These are phyloP conservation scores for Luvunga scandens DNA, from an alignment of 345 rosid genomes.

Conservation along the genomic window DNA sequence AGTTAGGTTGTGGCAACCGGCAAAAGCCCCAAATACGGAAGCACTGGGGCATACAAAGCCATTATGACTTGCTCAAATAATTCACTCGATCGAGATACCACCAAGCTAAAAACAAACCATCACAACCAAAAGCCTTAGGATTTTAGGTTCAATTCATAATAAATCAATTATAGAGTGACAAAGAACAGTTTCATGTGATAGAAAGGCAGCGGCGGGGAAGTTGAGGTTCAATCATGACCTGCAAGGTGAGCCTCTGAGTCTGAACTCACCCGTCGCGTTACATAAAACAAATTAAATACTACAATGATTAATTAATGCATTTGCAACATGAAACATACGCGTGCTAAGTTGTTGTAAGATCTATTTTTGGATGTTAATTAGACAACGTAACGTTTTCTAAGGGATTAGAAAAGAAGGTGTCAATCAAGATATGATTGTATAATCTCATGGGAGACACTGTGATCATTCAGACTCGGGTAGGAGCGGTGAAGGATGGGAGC, in stretches of 20 bases:
- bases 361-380: too few species aligned
- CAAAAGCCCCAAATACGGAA: neutral
- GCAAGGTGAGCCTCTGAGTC: neutral
- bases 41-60: slow-evolving; percentile 13
- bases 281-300: too few species aligned
- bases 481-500: slow-evolving; percentile 1
- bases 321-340: too few species aligned
- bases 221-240: neutral
- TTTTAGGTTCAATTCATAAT: neutral
- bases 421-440: slow-evolving; percentile 13
- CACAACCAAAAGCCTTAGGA: neutral
- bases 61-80: neutral
- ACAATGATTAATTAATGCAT: too few species aligned
- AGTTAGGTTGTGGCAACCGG: neutral
- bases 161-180: neutral
- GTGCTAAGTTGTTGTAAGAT: too few species aligned
- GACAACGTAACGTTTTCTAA: neutral
- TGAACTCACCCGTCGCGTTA: too few species aligned
- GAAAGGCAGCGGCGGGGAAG: neutral
- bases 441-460: slow-evolving; percentile 28
- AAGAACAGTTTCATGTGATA: neutral
- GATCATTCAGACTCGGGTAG: neutral
- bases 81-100: neutral
- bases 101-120: neutral
- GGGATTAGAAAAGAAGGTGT: neutral